Base-by-base conservation (phyloP, 2,329 filamentous ascomycete species). In the Decorospora gaudefroyi region DNA sequence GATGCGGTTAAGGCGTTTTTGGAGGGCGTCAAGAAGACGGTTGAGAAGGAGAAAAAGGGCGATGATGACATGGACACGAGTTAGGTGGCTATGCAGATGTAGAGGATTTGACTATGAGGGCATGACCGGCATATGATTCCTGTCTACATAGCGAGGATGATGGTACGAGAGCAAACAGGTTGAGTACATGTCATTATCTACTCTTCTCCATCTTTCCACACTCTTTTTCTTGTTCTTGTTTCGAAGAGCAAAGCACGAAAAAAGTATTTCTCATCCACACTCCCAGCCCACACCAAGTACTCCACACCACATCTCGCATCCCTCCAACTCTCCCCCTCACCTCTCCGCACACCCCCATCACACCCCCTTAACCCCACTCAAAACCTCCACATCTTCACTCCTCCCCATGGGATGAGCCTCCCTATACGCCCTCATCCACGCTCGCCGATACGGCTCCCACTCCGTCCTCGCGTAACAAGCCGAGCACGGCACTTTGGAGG, bases 1-100 rank as follows among this genome's bases (percentile, higher is more conserved):
- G 86, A 93, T 59, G 92, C 92, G 9, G 85, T 99, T 1, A 86
- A 95, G 74, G 88, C 88, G 3, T 99, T 99, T 71, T 79, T 99
- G 15, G 83, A 95, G 42, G 93, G 92, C 3, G 85, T 96, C 33
- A 93, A 87, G 78, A 86, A 82, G 73, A 85, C 83, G 4, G 86
- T 90, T 0, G 79, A 86, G 57, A 77, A 74, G 46, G 68, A 72
- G n/a, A 54, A 55, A 26, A 61, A 64, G 17, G 39, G 30, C 1
- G 60, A 55, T 7, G 58, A 64, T 26, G 52, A 62, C n/a, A 70
- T 70, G 67, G 65, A 68, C 25, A 67, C 64, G 9, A 59, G 49
- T 22, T 69, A 48, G 33, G 25, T 11, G 3, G 29, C 18, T 9
- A 13, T 19, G 17, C 10, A 18, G 8, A 22, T 22, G 16, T 25